A percentile compares a stretch with the other conserved stretches of the same genome.
Evolutionary conservation across 2,329 filamentous ascomycete species (phyloP).

Genomic region (Talaromyces sp.): DNA sequence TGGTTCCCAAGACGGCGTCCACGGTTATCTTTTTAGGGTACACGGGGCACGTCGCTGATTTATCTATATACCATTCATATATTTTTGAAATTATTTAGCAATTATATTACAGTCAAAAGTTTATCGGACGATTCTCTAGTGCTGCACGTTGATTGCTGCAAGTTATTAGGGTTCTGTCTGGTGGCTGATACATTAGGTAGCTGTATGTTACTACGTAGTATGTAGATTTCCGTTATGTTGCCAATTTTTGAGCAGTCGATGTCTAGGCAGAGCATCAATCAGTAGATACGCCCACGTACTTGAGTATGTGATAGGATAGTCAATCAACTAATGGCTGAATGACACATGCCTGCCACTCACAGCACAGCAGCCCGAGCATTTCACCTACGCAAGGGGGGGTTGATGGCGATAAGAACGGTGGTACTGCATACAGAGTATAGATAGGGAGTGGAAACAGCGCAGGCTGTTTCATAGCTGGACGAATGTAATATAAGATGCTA

Average conservation of each 20-base stretch:
- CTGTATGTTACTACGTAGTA: no score
- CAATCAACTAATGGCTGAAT: not conserved
- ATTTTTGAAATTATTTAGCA: not conserved
- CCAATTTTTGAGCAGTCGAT: not conserved
- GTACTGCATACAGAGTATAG: not conserved
- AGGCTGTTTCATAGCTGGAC: not conserved
- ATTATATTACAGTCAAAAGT: not conserved
- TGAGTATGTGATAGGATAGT: not conserved
- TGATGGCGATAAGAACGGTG: not conserved
- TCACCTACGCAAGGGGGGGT: not conserved
- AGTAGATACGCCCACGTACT: not conserved
- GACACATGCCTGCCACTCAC: not conserved
- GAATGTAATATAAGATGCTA: not conserved
- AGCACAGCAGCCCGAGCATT: not conserved
- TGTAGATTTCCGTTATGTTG: no score
- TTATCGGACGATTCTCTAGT: not conserved
- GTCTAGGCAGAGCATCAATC: not conserved
- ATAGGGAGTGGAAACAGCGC: not conserved
- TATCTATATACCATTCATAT: not conserved
- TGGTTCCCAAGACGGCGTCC: not conserved
- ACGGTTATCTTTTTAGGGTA: not conserved
- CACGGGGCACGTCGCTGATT: not conserved
- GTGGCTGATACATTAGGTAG: no score
- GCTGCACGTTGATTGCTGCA: not conserved
- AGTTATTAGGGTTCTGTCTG: not conserved